Conservation (phyloP, 306 rosid species). For the Sicyos edulis region DNA sequence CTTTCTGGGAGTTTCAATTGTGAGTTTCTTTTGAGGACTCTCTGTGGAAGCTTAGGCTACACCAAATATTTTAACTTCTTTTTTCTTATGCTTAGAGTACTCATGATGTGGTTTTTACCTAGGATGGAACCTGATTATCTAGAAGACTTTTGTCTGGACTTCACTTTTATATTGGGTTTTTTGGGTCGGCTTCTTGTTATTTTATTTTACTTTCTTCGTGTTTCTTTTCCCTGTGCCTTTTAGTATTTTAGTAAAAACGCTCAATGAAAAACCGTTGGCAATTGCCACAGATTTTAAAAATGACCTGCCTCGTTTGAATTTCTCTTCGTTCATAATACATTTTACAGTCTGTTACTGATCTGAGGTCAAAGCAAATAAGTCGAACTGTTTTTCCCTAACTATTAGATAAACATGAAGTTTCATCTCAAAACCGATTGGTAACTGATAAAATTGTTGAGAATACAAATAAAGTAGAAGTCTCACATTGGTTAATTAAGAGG, state of each 20-base stretch:
- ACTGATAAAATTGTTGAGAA: too few species aligned
- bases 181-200: background rate
- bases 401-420: too few species aligned
- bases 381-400: background rate
- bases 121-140: slow-evolving; percentile 1
- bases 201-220: background rate
- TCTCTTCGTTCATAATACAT: background rate
- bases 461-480: too few species aligned
- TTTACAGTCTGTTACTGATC: background rate
- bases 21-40: background rate
- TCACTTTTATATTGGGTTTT: background rate
- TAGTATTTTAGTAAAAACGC: background rate
- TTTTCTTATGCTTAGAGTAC: background rate
- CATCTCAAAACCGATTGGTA: too few species aligned
- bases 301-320: background rate
- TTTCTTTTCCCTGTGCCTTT: background rate
- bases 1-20: background rate
- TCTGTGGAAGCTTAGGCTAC: background rate
- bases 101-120: background rate
- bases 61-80: background rate
- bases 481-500: too few species aligned
- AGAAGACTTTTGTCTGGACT: background rate
- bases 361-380: background rate
- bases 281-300: background rate
- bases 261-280: background rate